phyloP scores from a whole-genome alignment of 2,329 filamentous ascomycete genomes.

The Tympanopsis confertula region DNA sequence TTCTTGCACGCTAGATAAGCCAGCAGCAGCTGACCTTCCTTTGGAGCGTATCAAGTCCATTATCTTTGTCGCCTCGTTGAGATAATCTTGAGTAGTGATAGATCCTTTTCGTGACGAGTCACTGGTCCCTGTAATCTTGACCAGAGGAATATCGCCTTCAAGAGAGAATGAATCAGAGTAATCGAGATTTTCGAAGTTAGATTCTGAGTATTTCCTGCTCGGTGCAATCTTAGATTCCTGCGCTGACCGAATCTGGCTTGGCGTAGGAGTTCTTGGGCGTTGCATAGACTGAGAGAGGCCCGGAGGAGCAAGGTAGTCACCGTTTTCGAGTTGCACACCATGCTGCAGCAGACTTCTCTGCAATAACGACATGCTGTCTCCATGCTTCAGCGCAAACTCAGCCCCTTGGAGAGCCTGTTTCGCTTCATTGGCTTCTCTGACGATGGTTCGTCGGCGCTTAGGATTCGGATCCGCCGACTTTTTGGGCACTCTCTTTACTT shows the following conservation, averaged over 20 bases:
- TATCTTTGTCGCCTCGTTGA: slow-evolving; percentile 85
- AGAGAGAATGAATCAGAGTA: no score
- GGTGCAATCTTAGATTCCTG: not conserved
- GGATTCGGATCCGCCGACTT: not conserved
- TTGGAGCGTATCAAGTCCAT: slow-evolving; percentile 87
- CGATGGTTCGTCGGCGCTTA: not conserved
- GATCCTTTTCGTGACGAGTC: slow-evolving; percentile 28
- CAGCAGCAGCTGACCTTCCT: slow-evolving; percentile 48
- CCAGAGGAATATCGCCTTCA: not conserved
- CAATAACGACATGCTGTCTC: not conserved
- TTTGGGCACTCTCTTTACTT: no score
- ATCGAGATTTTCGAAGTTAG: no score
- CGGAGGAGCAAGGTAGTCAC: not conserved
- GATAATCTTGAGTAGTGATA: slow-evolving; percentile 87
- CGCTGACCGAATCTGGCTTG: no score
- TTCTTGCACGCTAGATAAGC: slow-evolving; percentile 66
- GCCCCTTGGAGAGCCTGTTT: no score
- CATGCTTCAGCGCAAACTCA: no score
- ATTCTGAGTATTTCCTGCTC: not conserved
- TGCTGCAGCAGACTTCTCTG: not conserved
- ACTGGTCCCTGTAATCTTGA: not conserved
- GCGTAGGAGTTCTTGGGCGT: not conserved
- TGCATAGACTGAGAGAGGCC: not conserved
- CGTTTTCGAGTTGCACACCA: not conserved
- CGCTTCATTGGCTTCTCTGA: not conserved